Evolutionary conservation across 306 rosid genomes (phyloP).

Genomic region (Hippophae rhamnoides): DNA sequence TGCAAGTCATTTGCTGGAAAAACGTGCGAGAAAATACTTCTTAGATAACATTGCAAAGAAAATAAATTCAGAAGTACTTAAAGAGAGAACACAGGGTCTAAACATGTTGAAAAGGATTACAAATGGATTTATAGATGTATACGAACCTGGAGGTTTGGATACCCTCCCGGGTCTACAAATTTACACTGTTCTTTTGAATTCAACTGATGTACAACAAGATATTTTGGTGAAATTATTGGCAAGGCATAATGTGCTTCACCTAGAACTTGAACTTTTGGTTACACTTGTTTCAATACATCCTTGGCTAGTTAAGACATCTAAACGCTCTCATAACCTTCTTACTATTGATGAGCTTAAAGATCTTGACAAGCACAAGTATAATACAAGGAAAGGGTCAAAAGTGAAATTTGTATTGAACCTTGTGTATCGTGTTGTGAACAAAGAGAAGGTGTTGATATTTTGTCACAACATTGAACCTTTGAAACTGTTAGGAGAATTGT

Average conservation of each 20-base stretch:
- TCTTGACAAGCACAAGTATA: conserved; percentile 59
- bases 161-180: conserved; percentile 85
- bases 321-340: conserved; percentile 57
- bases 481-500: conserved; percentile 53
- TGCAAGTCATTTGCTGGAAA: conserved; percentile 39
- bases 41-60: conserved; percentile 71
- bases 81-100: conserved; percentile 67
- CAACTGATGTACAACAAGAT: conserved; percentile 61
- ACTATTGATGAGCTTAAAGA: conserved; percentile 26
- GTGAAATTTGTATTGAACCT: conserved; percentile 79
- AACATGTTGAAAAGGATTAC: conserved; percentile 74
- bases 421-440: conserved; percentile 55
- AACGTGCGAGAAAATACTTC: conserved; percentile 76
- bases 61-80: conserved; percentile 53
- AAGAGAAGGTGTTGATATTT: conserved; percentile 71
- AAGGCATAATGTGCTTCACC: conserved; percentile 50
- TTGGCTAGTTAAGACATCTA: conserved; percentile 69
- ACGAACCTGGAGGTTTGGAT: conserved; percentile 71
- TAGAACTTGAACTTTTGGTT: conserved; percentile 82
- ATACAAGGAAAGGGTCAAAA: conserved; percentile 65
- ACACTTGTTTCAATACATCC: conserved; percentile 97
- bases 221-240: conserved; percentile 54
- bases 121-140: conserved; percentile 71
- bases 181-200: conserved; percentile 81
- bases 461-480: conserved; percentile 94